Base-by-base conservation (phyloP, 139 green algal species). In the Nannochloris sp. region DNA sequence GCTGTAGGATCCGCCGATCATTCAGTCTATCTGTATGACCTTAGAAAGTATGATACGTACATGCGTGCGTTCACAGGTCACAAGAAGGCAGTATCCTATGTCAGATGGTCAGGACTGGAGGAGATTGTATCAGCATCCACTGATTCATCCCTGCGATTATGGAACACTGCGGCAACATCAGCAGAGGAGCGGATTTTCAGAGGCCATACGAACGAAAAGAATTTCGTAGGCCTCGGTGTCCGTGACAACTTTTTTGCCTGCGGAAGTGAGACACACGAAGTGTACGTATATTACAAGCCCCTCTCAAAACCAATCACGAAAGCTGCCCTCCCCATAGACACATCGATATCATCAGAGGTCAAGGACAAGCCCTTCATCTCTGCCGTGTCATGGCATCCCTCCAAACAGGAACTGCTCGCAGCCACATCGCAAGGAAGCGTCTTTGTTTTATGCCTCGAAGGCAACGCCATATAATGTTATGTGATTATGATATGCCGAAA, bases 141-240 rank as follows among this genome's bases (percentile, higher is more conserved):
- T 15, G 92, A 97, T 76, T 86, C 72, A 60, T 92, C 87, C 3
- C 62, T 95, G 29, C 64, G 81, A 31, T 71, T 90, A 44, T 93
- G 86, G 86, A 56, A 34, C 36, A 51, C 50, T 25, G 24, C 55
- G 14, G 14, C 14, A 46, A 25, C 16, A 10, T n/a, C 4, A 14
- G 4, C 24, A 57, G 29, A 54, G 31, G 3, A 40, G 50, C 81
- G 80, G 46, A 71, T 76, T 12, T 93, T 81, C 67, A 57, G 55
- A 2, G 91, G 91, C 23, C 91, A 97, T 68, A 51, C 62, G 36
- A 97, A 97, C 48, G 82, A 93, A 67, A 88, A 88, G 62, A 95
- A 97, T 73, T 97, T 97, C 72, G 90, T 96, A n/a, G 91, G 91
- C 14, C 72, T 97, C 21, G 67, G 75, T 4, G 66, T 88, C 0